Base-by-base conservation (phyloP, 1,139 yeast species). In the Yamadazyma trypodendri region DNA sequence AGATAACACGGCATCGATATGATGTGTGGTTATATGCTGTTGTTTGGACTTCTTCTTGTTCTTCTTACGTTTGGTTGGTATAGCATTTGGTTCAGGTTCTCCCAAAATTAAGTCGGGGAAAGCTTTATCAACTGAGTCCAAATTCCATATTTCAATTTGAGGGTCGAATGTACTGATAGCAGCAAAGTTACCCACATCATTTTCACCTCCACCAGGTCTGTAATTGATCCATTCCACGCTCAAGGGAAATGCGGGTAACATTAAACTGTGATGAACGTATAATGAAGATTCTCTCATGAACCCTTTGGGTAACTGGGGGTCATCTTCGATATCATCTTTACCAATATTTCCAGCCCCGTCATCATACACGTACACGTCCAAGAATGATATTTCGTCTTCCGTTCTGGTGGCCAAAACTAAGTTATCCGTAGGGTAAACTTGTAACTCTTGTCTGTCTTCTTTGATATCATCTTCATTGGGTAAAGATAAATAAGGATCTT, bases 81-180 rank as follows among this genome's bases (percentile, higher is more conserved):
- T 55, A 8, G 79, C 69, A 48, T 72, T 74, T 29, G 72, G 71
- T 32, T 70, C 72, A 22, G 82, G 80, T 56, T 86, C 95, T 35
- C 98, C 98, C 44, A 92, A 72, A 42, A 94, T 88, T 52, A 86
- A 73, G 55, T 89, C 96, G 13, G 99, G 99, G 74, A 87, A 92
- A 20, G 96, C 94, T 55, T 88, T 87, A 56, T 94, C 97, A 31
- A 90, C 75, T 46, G 84, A 82, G 61, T 92, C 98, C 53, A 92
- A 71, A 63, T 92, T 88, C 98, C 98, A 94, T 44, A 92, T 75
- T 63, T 92, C 99, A 60, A 92, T 92, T 56, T 86, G 95, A 28
- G 98, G 98, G 53, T 92, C 98, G 60, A 92, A 90, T 1, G 98
- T 87, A 57, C 98, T 97, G 46, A 92, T 73, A 11, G 98, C 98